Evolutionary conservation across 148 eudicot genomes (phyloP).

Genomic region (Rhododendron williamsianum): DNA sequence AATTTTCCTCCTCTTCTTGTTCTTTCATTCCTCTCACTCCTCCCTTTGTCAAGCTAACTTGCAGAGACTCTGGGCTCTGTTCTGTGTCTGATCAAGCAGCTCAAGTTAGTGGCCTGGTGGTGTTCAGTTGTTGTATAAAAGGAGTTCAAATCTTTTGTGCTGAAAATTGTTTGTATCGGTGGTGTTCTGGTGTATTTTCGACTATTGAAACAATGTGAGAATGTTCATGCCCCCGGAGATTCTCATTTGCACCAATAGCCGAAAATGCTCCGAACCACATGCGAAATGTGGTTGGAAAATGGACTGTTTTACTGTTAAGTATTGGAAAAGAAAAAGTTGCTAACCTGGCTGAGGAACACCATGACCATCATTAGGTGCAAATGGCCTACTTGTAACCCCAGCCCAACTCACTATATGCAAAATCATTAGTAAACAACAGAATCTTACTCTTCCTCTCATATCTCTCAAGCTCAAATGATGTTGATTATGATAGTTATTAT

Average conservation of each 20-base stretch:
- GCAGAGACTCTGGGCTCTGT: conserved; percentile 14
- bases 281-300: background rate
- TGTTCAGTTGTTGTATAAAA: background rate
- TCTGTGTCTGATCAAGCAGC: conserved; percentile 27
- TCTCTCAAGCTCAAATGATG: conserved; percentile 24
- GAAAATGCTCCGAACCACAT: background rate
- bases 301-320: no score
- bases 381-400: conserved; percentile 46
- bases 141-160: background rate
- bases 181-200: background rate
- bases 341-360: conserved; percentile 14
- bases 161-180: background rate
- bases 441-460: conserved; percentile 31
- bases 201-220: background rate
- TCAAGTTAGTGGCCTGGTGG: background rate
- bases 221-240: background rate
- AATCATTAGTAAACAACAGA: conserved; percentile 26
- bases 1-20: background rate
- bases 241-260: background rate
- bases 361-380: conserved; percentile 28
- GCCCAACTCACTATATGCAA: conserved; percentile 47
- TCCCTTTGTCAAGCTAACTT: conserved; percentile 9
- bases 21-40: background rate
- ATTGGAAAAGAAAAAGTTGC: background rate
- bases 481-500: conserved; percentile 7